Evolutionary conservation across 768 basidiomycete genomes (phyloP).

Genomic region (Lepiota venenata): DNA sequence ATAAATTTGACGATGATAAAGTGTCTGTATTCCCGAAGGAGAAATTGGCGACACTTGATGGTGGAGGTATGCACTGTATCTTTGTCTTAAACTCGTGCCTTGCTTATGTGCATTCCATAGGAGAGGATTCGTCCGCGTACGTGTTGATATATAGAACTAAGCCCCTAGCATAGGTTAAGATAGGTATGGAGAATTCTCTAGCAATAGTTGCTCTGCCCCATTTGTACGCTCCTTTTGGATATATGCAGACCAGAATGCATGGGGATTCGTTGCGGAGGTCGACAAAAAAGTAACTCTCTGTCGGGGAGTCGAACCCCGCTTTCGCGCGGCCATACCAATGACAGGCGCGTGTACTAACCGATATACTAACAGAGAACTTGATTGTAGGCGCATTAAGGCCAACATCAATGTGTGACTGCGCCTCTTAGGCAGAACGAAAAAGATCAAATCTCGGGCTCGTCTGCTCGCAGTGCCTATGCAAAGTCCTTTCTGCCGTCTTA

Average conservation of each 20-base stretch:
- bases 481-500: too few relatives aligned
- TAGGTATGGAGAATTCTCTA: too few relatives aligned
- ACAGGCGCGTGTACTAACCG: conserved; percentile 17
- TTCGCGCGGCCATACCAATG: conserved; percentile 13
- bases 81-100: conserved; percentile 85
- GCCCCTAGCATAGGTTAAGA: not conserved
- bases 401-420: too few relatives aligned
- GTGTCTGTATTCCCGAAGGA: conserved; percentile 83
- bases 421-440: too few relatives aligned
- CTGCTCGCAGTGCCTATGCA: too few relatives aligned
- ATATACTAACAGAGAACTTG: conserved; percentile 12
- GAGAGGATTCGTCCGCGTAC: conserved; percentile 29
- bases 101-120: conserved; percentile 59
- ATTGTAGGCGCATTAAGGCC: not conserved
- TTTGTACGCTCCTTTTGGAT: too few relatives aligned
- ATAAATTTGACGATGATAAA: conserved; percentile 96
- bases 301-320: conserved; percentile 19
- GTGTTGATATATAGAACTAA: conserved; percentile 15
- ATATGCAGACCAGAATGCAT: too few relatives aligned
- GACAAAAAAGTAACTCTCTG: conserved; percentile 10
- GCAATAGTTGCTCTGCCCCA: too few relatives aligned
- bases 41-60: conserved; percentile 81
- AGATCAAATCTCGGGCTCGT: too few relatives aligned
- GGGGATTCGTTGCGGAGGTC: not conserved
- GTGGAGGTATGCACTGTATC: conserved; percentile 64